Percentiles rank a stretch among this genome's conserved stretches.
These are phyloP conservation scores for Pterocarpus santalinus DNA, from an alignment of 306 rosid species.

Conservation along the genomic window DNA sequence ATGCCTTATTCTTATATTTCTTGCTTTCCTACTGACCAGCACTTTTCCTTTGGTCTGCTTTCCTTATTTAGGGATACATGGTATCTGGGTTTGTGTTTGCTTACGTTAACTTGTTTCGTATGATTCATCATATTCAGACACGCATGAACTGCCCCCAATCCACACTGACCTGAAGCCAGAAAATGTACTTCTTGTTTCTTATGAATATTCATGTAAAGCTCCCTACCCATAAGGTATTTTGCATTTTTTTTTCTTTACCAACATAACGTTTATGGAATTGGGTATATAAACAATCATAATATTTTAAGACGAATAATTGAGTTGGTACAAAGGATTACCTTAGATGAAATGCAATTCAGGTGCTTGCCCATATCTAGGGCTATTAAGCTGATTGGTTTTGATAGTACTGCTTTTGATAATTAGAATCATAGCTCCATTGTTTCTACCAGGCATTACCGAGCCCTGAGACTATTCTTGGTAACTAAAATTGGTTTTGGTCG, in stretches of 20 bases:
- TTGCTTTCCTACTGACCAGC: slow-evolving; percentile 51
- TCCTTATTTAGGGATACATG: slow-evolving; percentile 56
- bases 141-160: slow-evolving; percentile 87
- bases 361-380: slow-evolving; percentile 99
- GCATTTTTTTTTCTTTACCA: slow-evolving; percentile 43
- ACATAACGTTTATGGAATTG: slow-evolving; percentile 46
- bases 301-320: slow-evolving; percentile 57
- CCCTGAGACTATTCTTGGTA: slow-evolving; percentile 97
- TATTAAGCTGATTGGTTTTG: slow-evolving; percentile 99
- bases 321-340: slow-evolving; percentile 87
- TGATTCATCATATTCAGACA: slow-evolving; percentile 75
- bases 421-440: slow-evolving; percentile 95
- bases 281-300: slow-evolving; percentile 48
- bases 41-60: slow-evolving; percentile 56
- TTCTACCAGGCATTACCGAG: slow-evolving; percentile 97
- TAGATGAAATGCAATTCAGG: slow-evolving; percentile 82
- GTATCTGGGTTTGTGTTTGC: slow-evolving; percentile 46
- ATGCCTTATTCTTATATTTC: slow-evolving; percentile 47
- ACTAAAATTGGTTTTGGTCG: slow-evolving; percentile 61
- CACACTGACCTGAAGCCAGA: slow-evolving; percentile 99
- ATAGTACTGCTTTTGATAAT: slow-evolving; percentile 91
- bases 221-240: slow-evolving; percentile 86
- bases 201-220: slow-evolving; percentile 89
- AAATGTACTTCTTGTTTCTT: slow-evolving; percentile 95
- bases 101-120: slow-evolving; percentile 49